Evolutionary conservation across 352 stramenopile genomes (phyloP), one percentile per base, ranked within the genome.

Genomic region (Chrysophaeum taylorii): DNA sequence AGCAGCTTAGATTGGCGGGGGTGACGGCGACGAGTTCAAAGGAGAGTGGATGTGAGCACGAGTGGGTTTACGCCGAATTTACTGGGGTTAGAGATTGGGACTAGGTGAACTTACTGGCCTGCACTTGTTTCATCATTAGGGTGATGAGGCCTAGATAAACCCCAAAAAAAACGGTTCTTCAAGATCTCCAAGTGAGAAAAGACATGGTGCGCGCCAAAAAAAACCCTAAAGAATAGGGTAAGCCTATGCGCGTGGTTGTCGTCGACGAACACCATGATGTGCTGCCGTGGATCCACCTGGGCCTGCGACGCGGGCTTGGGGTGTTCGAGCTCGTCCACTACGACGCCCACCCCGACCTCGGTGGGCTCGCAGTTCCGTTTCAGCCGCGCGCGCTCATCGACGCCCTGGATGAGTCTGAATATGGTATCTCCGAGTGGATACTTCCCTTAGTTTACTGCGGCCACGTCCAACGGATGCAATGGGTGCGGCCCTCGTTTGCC

Each of bases 371-470:
- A 4, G 21, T 31, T 9, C n/a, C 33, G 5, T 33, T 9, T 18
- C 7, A n/a, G 48, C 48, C 48, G 48, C 48, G 48, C 5, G 48
- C 9, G 18, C 25, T 60, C 18, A 33, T 33, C 48, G 48, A 5
- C 5, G 25, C 33, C 48, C 48, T 60, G 18, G 48, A 60, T 25
- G 48, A 60, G 5, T 60, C 48, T 18, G 48, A 60, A 25, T 60
- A 60, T 25, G 48, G 48, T 25, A 60, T 60, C 48, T 60, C 18
- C 48, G 48, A 60, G 48, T 60, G 48, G 48, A 60, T 60, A 15
- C 25, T n/a, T 18, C 48, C 48, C 5, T 60, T 60, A 21, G 48
- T 21, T 5, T 60, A 33, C 18, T 9, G 25, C 18, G 48, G 48
- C 48, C 48, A 60, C 48, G 25, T 5, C 18, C 5, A 7, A 5